A percentile compares a stretch with the other conserved stretches of the same genome.
Evolutionary conservation across 768 basidiomycete species (phyloP).

Genomic region (Xerocomellus amylosporus): DNA sequence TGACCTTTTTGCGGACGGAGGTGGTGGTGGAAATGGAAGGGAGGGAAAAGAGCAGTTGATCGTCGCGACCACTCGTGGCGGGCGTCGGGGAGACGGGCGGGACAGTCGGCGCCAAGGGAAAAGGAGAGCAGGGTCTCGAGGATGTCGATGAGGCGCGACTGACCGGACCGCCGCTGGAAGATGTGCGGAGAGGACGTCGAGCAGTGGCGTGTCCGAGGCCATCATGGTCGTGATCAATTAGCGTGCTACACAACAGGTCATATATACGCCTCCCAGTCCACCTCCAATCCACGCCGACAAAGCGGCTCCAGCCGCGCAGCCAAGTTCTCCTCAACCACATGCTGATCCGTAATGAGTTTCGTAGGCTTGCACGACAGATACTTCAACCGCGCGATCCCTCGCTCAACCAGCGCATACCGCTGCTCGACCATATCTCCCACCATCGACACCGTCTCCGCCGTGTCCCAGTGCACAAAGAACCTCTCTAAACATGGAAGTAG

Average conservation of each 20-base stretch:
- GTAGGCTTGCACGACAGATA: constrained; percentile 25
- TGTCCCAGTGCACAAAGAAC: constrained; percentile 25
- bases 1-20: constrained; percentile 73
- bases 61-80: constrained; percentile 34
- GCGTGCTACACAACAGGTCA: constrained; percentile 3
- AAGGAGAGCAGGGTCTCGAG: constrained; percentile 32
- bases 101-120: constrained; percentile 28
- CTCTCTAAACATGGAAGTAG: constrained; percentile 19
- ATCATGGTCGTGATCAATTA: background rate
- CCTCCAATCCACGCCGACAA: constrained; percentile 14
- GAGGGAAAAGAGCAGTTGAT: constrained; percentile 53
- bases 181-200: constrained; percentile 21
- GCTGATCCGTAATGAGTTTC: constrained; percentile 5
- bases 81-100: constrained; percentile 10
- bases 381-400: constrained; percentile 11
- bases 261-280: constrained; percentile 22
- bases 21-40: constrained; percentile 67
- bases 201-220: constrained; percentile 23
- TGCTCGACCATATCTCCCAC: constrained; percentile 8
- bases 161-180: constrained; percentile 12
- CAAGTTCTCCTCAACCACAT: constrained; percentile 16
- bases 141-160: background rate
- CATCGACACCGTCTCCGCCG: constrained; percentile 13
- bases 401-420: constrained; percentile 15
- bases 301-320: constrained; percentile 19